phyloP scores from a whole-genome alignment of 768 basidiomycete genomes.

The Trametes elegans region DNA sequence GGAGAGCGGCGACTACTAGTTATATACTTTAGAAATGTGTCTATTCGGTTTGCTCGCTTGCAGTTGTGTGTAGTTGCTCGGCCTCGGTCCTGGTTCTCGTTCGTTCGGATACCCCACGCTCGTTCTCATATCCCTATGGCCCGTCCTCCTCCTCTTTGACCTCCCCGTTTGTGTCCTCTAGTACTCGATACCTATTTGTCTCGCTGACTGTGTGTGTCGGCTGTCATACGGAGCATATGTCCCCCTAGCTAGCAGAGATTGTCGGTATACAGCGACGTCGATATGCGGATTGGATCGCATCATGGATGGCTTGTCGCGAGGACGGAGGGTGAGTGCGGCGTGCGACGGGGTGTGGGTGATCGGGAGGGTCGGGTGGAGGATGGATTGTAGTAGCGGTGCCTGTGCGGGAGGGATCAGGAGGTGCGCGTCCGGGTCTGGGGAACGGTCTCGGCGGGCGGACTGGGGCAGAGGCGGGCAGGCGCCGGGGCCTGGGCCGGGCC shows the following conservation, averaged over 20 bases:
- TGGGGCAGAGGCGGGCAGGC: background rate
- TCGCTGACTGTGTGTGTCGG: background rate
- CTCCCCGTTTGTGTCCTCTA: background rate
- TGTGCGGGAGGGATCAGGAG: background rate
- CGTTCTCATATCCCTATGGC: slow-evolving; percentile 18
- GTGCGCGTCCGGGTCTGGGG: background rate
- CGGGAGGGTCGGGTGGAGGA: background rate
- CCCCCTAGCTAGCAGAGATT: background rate
- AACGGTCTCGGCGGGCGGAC: slow-evolving; percentile 2
- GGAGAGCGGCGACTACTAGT: background rate
- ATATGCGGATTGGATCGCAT: too few relatives aligned
- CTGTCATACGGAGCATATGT: background rate
- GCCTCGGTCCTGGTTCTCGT: slow-evolving; percentile 3
- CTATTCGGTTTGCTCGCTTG: background rate
- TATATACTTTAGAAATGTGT: slow-evolving; percentile 4
- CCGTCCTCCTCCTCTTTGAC: background rate
- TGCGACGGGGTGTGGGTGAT: background rate
- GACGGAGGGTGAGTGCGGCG: background rate
- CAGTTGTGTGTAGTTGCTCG: background rate
- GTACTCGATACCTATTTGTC: too few relatives aligned
- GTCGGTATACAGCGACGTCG: background rate
- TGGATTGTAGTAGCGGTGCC: too few relatives aligned
- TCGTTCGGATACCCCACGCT: slow-evolving; percentile 21
- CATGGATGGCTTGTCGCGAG: too few relatives aligned
- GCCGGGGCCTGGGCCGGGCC: background rate